Base-by-base conservation (phyloP, 1,139 yeast species). In the Groenewaldozyma auringiensis region DNA sequence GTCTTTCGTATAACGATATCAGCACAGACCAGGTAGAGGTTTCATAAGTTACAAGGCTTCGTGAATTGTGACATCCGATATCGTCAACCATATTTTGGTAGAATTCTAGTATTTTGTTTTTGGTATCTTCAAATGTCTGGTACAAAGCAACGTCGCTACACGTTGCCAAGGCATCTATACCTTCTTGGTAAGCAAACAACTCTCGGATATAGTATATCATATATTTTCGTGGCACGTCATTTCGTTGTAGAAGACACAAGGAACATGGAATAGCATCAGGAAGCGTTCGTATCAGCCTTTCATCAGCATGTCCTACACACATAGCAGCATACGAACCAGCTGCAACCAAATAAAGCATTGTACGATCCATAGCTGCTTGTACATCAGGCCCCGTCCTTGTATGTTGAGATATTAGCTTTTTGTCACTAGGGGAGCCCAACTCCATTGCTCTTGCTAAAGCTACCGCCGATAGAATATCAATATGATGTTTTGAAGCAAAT, bases 161-260 rank as follows among this genome's bases (percentile, higher is more conserved):
- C 40, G 81, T 86, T 21, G 77, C 78, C 17, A 77, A 75, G 11
- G 96, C 96, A 41, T 81, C 89, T 48, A 92, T 89, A 49, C 78
- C 77, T 58, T 86, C 85, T 39, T 35, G 38, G n/a, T 35, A 35
- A 11, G 38, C 38, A 35, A 35, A 35, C 25, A 35, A 20, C 6
- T 4, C 38, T 14, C 38, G 21, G 13, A 35, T 20, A 11, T 17
- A 14, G 16, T 35, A 35, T 9, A 35, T 14, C n/a, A 17, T 11
- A 18, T 17, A 14, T 18, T 35, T 35, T 6, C 22, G 4, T 11
- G 38, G 22, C 4, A 20, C 13, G 14, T 35, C 38, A 6, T 17
- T 18, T 17, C 38, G 38, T 20, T 35, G 38, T 11, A 35, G 25
- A 4, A 35, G 16, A 18, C 38, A 35, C n/a, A 35, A 17, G 9